Conservation (phyloP, 2,329 filamentous ascomycete species). For the Pseudopyrenochaeta lycopersici region DNA sequence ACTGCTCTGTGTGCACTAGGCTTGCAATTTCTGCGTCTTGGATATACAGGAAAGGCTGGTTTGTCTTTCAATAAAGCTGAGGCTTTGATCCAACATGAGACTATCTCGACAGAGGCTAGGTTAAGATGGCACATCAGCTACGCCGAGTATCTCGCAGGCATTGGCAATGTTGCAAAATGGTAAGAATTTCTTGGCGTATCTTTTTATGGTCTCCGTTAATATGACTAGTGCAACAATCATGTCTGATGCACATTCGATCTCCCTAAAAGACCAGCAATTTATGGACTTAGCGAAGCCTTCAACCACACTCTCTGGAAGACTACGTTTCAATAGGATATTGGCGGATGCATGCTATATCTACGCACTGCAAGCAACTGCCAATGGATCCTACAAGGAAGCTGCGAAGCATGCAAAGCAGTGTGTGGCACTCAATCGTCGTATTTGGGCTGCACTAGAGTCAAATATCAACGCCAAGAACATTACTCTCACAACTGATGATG, state of each 20-base stretch:
- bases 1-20: conserved; percentile 58
- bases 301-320: conserved; percentile 43
- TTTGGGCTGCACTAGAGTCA: conserved; percentile 62
- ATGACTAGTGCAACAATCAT: conserved; percentile 37
- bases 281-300: conserved; percentile 41
- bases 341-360: conserved; percentile 70
- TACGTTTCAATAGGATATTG: conserved; percentile 60
- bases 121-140: conserved; percentile 73
- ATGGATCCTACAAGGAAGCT: conserved; percentile 56
- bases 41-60: conserved; percentile 67
- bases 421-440: conserved; percentile 59
- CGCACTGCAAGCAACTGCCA: conserved; percentile 71
- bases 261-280: conserved; percentile 37
- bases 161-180: conserved; percentile 72
- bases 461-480: conserved; percentile 34
- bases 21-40: conserved; percentile 66
- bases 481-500: conserved; percentile 13
- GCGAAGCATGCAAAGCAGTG: conserved; percentile 59
- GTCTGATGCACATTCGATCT: conserved; percentile 38
- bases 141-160: conserved; percentile 76
- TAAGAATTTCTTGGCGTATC: conserved; percentile 19
- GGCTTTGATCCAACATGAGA: conserved; percentile 53
- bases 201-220: conserved; percentile 19
- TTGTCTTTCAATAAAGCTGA: conserved; percentile 68
- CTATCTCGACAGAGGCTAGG: conserved; percentile 55